phyloP scores from a whole-genome alignment of 2,329 filamentous ascomycete species.

The Arachnomyces sp. region DNA sequence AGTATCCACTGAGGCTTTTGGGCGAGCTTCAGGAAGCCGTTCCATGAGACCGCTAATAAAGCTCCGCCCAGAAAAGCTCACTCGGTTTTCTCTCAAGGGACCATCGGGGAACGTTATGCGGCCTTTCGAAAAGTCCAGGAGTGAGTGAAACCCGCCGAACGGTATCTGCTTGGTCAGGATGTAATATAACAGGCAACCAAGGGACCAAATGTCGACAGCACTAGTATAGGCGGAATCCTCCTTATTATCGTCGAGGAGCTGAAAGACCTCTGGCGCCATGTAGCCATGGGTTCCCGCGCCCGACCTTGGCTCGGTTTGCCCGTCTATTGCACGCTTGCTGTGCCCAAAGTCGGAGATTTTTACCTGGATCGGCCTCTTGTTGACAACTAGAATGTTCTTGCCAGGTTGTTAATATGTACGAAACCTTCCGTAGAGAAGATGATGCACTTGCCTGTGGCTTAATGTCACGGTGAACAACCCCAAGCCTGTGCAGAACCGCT shows the following conservation, averaged over 20 bases:
- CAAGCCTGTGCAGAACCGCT: slow-evolving; percentile 67
- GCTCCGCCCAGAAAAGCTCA: too few relatives aligned
- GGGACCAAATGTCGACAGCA: slow-evolving; percentile 93
- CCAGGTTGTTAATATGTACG: not conserved
- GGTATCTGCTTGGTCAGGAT: too few relatives aligned
- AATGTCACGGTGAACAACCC: slow-evolving; percentile 91
- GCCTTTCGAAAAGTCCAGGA: too few relatives aligned
- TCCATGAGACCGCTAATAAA: too few relatives aligned
- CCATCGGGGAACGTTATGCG: too few relatives aligned
- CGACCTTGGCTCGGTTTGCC: not conserved
- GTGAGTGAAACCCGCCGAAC: too few relatives aligned
- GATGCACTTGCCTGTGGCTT: slow-evolving; percentile 52
- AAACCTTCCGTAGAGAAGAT: not conserved
- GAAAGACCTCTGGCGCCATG: slow-evolving; percentile 1
- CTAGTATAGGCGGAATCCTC: not conserved
- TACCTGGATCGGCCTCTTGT: slow-evolving; percentile 10
- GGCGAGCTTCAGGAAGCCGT: too few relatives aligned
- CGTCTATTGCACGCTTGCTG: slow-evolving; percentile 10
- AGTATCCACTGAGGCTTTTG: too few relatives aligned
- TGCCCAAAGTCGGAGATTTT: slow-evolving; percentile 19
- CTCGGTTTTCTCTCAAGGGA: too few relatives aligned
- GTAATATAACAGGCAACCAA: slow-evolving; percentile 55
- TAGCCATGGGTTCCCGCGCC: not conserved
- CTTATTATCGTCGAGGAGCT: not conserved
- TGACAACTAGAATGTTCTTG: slow-evolving; percentile 17